Evolutionary conservation across 2,329 filamentous ascomycete genomes (phyloP), one percentile per base, ranked within the genome.

Genomic region (Talaromyces sp.): DNA sequence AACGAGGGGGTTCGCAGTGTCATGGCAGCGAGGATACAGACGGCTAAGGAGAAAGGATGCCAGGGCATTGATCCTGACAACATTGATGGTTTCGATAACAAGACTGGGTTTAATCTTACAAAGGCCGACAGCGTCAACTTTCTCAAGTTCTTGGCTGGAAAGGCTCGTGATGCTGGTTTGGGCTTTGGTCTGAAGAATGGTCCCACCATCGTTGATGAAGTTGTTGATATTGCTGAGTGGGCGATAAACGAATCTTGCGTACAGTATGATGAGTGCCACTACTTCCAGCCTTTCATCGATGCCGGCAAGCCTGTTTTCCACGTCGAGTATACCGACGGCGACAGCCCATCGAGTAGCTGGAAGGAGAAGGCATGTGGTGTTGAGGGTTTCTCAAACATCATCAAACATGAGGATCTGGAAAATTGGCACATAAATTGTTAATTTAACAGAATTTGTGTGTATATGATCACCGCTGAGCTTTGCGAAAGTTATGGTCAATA

Each of bases 61-160:
- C 29, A 55, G 24, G 53, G 53, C 11, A 31, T 55, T n/a, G 53
- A 55, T 21, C 53, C 53, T 13, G 53, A 55, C 31, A 55, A 55
- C 29, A 26, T 55, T 7, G 53, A 55, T 13, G 53, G 53, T 11
- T 55, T 35, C n/a, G 29, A 43, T 21, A 55, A 55, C 29, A n/a
- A 43, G 9, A 43, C 29, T 5, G 53, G 53, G 21, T 55, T 55
- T 31, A 27, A 43, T 27, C 24, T 43, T 24, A 38, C 31, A n/a
- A 9, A 35, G 17, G 35, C n/a, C 31, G 53, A 55, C 35, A 43
- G 31, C 9, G 53, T 55, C 29, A 29, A 55, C 31, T 55, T 35
- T 55, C n/a, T 55, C 35, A 38, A 35, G 17, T 55, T 55, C 29
- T 10, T 55, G 11, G 53, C 53, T 19, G 35, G 8, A 35, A 43